These are phyloP conservation scores for Paramecium tetraurelia DNA, from an alignment of 73 alveolate species.

Conservation along the genomic window DNA sequence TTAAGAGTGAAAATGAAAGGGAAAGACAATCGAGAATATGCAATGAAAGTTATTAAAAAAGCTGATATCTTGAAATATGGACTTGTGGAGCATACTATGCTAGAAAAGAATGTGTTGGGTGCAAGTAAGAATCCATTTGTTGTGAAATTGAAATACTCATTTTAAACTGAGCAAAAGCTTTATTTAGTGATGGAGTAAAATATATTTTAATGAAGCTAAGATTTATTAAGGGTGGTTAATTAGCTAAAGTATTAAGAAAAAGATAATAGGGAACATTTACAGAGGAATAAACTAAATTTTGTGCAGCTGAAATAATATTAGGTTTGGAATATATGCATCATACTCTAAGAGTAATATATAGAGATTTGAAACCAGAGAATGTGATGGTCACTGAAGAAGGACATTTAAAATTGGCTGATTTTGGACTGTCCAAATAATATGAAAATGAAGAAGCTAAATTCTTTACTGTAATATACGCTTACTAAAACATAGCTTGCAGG, in stretches of 20 bases:
- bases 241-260: background rate
- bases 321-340: constrained; percentile 62
- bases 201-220: background rate
- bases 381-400: constrained; percentile 75
- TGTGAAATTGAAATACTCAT: constrained; percentile 88
- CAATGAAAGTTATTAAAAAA: constrained; percentile 82
- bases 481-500: constrained; percentile 36
- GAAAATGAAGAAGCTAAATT: constrained; percentile 59
- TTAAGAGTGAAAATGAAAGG: constrained; percentile 45
- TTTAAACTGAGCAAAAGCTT: constrained; percentile 87
- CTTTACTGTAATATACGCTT: constrained; percentile 37
- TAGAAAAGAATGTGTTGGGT: constrained; percentile 89
- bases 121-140: constrained; percentile 88
- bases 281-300: constrained; percentile 22
- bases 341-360: constrained; percentile 36
- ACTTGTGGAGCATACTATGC: constrained; percentile 75
- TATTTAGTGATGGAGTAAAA: constrained; percentile 86
- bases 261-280: background rate
- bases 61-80: constrained; percentile 71
- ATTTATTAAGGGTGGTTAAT: constrained; percentile 8
- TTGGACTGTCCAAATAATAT: constrained; percentile 73
- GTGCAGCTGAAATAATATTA: constrained; percentile 42
- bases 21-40: constrained; percentile 74
- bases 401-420: constrained; percentile 77
- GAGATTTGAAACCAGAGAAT: constrained; percentile 82